A percentile compares a stretch with the other conserved stretches of the same genome.
Conservation (phyloP, 164 flowering plant species). For the Cinnamomum chago region DNA sequence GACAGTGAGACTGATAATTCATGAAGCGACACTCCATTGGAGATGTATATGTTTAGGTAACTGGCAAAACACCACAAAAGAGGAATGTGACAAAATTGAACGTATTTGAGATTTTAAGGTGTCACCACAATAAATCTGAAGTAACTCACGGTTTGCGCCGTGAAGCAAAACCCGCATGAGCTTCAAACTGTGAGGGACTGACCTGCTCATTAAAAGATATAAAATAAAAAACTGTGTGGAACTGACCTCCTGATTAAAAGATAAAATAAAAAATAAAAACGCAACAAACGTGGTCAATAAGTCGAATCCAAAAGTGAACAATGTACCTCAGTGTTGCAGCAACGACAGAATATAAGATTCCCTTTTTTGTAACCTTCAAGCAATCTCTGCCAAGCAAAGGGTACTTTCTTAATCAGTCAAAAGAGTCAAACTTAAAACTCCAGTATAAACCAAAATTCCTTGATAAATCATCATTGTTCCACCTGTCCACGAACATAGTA, state of each 20-base stretch:
- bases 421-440: not conserved
- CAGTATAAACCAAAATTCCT: not conserved
- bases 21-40: conserved; percentile 94
- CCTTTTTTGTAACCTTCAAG: conserved; percentile 71
- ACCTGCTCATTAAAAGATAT: conserved; percentile 47
- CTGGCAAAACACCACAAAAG: conserved; percentile 33
- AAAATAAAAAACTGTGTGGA: conserved; percentile 6
- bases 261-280: not conserved
- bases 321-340: conserved; percentile 69
- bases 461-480: conserved; percentile 9
- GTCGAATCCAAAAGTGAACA: not conserved
- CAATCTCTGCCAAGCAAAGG: conserved; percentile 43
- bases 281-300: not conserved
- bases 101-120: not conserved
- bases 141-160: conserved; percentile 87
- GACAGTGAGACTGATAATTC: conserved; percentile 59
- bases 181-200: conserved; percentile 90
- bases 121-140: not conserved
- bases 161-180: conserved; percentile 92
- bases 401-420: conserved; percentile 1
- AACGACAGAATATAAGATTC: conserved; percentile 58
- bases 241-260: not conserved
- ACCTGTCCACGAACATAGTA: conserved; percentile 77
- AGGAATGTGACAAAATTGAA: not conserved
- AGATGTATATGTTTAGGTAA: conserved; percentile 72